phyloP scores from a whole-genome alignment of 1,139 yeast genomes.

The Eremothecium cymbalariae region DNA sequence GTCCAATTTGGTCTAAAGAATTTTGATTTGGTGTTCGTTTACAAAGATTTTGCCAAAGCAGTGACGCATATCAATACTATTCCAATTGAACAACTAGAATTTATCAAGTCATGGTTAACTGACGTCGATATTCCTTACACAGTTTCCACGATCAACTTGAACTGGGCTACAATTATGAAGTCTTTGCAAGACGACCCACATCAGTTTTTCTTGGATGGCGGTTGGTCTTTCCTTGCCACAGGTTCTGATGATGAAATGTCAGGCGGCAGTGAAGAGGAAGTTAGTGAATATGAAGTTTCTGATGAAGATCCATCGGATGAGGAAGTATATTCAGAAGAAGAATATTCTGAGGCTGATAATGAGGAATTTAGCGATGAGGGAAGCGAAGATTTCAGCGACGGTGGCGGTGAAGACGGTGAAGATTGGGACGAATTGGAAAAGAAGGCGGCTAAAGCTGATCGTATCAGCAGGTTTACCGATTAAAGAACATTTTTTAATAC shows the following conservation, averaged over 20 bases:
- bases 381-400: conserved; percentile 45
- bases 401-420: conserved; percentile 51
- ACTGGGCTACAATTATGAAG: conserved; percentile 94
- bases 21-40: conserved; percentile 90
- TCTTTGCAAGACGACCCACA: conserved; percentile 88
- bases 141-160: conserved; percentile 92
- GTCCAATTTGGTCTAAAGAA: conserved; percentile 95
- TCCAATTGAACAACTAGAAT: conserved; percentile 87
- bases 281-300: conserved; percentile 37
- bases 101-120: conserved; percentile 91
- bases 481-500: conserved; percentile 11
- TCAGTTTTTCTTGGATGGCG: conserved; percentile 88
- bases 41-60: conserved; percentile 79
- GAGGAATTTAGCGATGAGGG: conserved; percentile 38
- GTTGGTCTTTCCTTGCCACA: conserved; percentile 87
- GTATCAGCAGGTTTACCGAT: conserved; percentile 29
- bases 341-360: conserved; percentile 37
- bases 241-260: conserved; percentile 58
- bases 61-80: conserved; percentile 91
- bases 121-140: conserved; percentile 92
- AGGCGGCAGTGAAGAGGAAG: conserved; percentile 45
- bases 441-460: conserved; percentile 47
- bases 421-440: conserved; percentile 71
- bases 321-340: conserved; percentile 50
- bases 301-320: conserved; percentile 68